Evolutionary conservation across 1,284 basidiomycete genomes (phyloP), one percentile per base, ranked within the genome.

Genomic region (Boletus smithii): DNA sequence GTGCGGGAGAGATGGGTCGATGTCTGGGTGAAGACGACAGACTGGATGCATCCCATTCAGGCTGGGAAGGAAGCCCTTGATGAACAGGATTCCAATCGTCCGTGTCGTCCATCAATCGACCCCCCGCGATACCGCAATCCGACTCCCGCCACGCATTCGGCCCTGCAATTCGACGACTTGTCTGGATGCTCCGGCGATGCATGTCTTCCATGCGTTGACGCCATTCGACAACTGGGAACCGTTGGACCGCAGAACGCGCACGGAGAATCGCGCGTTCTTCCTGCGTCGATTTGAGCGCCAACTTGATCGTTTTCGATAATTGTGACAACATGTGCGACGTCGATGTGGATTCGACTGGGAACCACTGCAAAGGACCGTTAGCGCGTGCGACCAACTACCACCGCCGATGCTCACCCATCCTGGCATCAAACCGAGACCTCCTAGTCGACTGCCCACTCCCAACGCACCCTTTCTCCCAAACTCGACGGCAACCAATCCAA

Each of bases 191-290:
- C 48, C 92, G 87, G 53, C 79, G 81, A 67, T 95, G 92, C 78
- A 95, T 91, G 67, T 95, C 92, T 70, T 95, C 92, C 74, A 86
- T 90, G 44, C 89, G 82, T 66, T 95, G 91, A 62, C 92, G 88
- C 92, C 92, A 95, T 70, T 95, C 91, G 36, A 95, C 88, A 51
- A 95, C 92, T 6, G 92, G 92, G 86, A 95, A 95, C 63, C 92
- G 88, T 62, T 95, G 92, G 6, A 95, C 80, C 18, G 92, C 92
- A 31, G 92, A 95, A 41, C 92, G 83, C 32, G 92, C 92, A 64
- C 91, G 88, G 14, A 95, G 77, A 59, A 95, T 83, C 9, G 92
- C 91, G 53, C 92, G 85, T 58, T 95, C 91, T 67, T 95, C 87
- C 58, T 91, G 81, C 0, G 86, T 83, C 7, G 92, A 94, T 68